Base-by-base conservation (phyloP, 208 protist genomes). In the Leishmania tropica region DNA sequence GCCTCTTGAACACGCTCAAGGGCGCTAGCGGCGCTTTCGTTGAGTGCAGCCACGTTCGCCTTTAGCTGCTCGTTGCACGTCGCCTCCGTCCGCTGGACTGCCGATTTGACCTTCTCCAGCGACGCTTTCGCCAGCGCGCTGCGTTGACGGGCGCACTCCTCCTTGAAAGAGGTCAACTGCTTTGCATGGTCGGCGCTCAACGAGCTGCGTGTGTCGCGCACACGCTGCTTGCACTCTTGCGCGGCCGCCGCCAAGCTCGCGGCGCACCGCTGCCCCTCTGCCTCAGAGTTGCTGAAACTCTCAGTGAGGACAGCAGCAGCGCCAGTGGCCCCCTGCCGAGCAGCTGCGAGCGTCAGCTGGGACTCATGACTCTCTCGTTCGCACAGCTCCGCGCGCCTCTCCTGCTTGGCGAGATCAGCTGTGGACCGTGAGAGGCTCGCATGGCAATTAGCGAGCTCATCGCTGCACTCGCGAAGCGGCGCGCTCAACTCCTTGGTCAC, bases 191-290 rank as follows among this genome's bases (percentile, higher is more conserved):
- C 81, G 19, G 35, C 54, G n/a, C 60, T 58, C 37, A 79, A 54
- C 6, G 48, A n/a, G 10, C 65, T 37, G 45, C 62, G 79, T 11
- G 76, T 31, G 28, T 67, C 75, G 11, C 64, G 51, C 7, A 81
- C 6, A 5, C n/a, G 45, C 31, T 58, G 56, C 0, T 79, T 37
- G 51, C 71, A 75, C 70, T 79, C 72, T 45, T 68, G 19, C 47
- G 19, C 21, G 15, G 47, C 75, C 45, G 51, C 21, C 3, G 60
- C 62, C 75, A 88, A 60, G 28, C 60, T 73, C 11, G 56, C 62
- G 17, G 13, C 51, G 45, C 78, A 85, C 64, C 64, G 67, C 78
- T 78, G n/a, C 81, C 28, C 17, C 70, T 78, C 81, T 64, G 28
- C 68, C 37, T 81, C 76, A 17, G 67, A 78, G 56, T 77, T 62